Evolutionary conservation across 352 stramenopile genomes (phyloP).

Genomic region (Globisporangium okanoganense): DNA sequence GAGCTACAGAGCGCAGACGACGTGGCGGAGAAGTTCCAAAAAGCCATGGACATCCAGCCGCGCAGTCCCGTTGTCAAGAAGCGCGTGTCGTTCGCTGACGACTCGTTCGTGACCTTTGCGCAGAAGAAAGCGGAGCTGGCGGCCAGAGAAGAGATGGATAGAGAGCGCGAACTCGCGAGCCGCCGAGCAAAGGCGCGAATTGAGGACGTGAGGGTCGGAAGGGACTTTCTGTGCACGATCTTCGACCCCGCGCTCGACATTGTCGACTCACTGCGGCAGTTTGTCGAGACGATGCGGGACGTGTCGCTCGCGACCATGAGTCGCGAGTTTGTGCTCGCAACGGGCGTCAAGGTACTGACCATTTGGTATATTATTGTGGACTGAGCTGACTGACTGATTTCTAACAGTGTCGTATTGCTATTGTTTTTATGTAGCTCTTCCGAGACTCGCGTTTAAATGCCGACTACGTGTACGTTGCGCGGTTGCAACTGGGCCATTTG

Average conservation of each 20-base stretch:
- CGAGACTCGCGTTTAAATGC: conserved; percentile 25
- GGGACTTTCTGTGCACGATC: conserved; percentile 45
- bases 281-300: conserved; percentile 34
- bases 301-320: conserved; percentile 45
- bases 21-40: conserved; percentile 7
- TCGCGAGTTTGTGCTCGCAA: conserved; percentile 51
- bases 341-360: conserved; percentile 42
- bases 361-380: not conserved
- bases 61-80: conserved; percentile 10
- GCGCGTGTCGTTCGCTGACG: conserved; percentile 13
- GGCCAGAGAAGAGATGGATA: not conserved
- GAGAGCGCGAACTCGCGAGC: not conserved
- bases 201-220: conserved; percentile 24
- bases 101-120: not conserved
- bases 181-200: not conserved
- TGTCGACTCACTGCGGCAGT: conserved; percentile 41
- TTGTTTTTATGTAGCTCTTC: conserved; percentile 34
- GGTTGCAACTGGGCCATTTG: conserved; percentile 41
- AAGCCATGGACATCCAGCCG: conserved; percentile 10
- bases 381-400: not conserved
- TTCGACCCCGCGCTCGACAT: conserved; percentile 59
- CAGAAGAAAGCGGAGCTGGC: conserved; percentile 1
- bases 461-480: conserved; percentile 20
- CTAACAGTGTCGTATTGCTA: not conserved
- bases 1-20: conserved; percentile 2